Evolutionary conservation across 1,284 basidiomycete genomes (phyloP), one percentile per base, ranked within the genome.

Genomic region (Marasmius fiardii): DNA sequence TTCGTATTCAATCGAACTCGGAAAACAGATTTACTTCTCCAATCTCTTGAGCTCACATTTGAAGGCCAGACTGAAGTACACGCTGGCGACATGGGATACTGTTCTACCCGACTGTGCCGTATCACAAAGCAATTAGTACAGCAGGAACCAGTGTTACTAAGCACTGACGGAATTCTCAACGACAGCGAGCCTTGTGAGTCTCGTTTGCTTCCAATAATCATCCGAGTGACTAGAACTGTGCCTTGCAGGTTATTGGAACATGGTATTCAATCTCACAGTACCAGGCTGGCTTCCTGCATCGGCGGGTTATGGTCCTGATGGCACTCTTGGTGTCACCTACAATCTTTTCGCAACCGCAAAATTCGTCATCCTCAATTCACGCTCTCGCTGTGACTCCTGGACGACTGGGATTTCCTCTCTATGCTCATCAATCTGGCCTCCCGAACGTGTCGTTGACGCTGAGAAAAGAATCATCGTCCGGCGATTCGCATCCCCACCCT

Each of bases 251-350:
- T 67, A 65, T 26, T 92, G 89, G 89, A 83, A 85, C 61, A 72
- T 89, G 55, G 72, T 84, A 23, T 92, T 91, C 66, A 82, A 88
- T 67, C 68, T 92, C 5, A 77, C 80, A 18, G 69, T 91, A 21
- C 89, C 89, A 5, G 90, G 90, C 10, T 92, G 90, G 90, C 74
- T 92, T 4, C 90, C 90, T 14, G 74, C 77, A 1, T 79, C 80
- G 14, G 74, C 81, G 11, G 58, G 60, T 1, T 79, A 82, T 58
- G 82, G 83, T 21, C 67, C 78, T 11, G 75, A 76, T 8, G 71
- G 73, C 8, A 28, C 18, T 16, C 64, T 79, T 21, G 86, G 87
- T 20, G 79, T 81, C 16, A 76, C 74, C 51, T 92, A 92, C 64
- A 72, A 75, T n/a, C 74, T 92, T 33, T 82, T 81, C 61, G 86